Evolutionary conservation across 345 rosid genomes (phyloP).

Genomic region (Brassica cretica): DNA sequence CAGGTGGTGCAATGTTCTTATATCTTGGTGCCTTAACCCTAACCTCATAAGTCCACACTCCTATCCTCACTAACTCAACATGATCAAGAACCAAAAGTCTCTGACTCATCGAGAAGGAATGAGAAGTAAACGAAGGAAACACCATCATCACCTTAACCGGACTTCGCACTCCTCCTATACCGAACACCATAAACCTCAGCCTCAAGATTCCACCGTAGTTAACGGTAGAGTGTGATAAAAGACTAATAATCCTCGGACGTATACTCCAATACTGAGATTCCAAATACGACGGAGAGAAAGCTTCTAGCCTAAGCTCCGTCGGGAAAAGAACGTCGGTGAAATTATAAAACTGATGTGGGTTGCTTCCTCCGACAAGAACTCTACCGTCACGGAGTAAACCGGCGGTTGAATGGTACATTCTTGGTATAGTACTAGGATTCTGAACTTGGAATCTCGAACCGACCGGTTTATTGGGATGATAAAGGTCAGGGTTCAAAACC

Average conservation of each 20-base stretch:
- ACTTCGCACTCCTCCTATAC: slow-evolving; percentile 25
- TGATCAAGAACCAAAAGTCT: slow-evolving; percentile 56
- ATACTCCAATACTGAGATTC: slow-evolving; percentile 31
- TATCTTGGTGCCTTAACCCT: slow-evolving; percentile 48
- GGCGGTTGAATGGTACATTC: slow-evolving; percentile 71
- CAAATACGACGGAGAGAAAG: slow-evolving; percentile 60
- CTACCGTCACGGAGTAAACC: slow-evolving; percentile 63
- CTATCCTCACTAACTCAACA: not conserved
- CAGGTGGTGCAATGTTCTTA: slow-evolving; percentile 59
- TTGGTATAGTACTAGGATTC: slow-evolving; percentile 49
- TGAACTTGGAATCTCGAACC: slow-evolving; percentile 45
- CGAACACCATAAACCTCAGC: slow-evolving; percentile 42
- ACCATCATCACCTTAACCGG: slow-evolving; percentile 45
- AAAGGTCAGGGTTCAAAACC: slow-evolving; percentile 43
- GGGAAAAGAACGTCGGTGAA: slow-evolving; percentile 59
- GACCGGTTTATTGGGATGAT: slow-evolving; percentile 44
- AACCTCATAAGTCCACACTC: slow-evolving; percentile 37
- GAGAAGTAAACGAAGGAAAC: slow-evolving; percentile 63
- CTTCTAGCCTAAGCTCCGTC: slow-evolving; percentile 62
- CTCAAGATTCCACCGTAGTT: slow-evolving; percentile 35
- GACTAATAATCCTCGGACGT: slow-evolving; percentile 47
- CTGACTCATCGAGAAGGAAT: slow-evolving; percentile 69
- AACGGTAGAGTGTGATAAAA: slow-evolving; percentile 30
- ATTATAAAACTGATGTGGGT: slow-evolving; percentile 56
- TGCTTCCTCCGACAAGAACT: slow-evolving; percentile 64